Base-by-base conservation (phyloP, 176 grass and related monocot genomes). In the Lolium perenne region DNA sequence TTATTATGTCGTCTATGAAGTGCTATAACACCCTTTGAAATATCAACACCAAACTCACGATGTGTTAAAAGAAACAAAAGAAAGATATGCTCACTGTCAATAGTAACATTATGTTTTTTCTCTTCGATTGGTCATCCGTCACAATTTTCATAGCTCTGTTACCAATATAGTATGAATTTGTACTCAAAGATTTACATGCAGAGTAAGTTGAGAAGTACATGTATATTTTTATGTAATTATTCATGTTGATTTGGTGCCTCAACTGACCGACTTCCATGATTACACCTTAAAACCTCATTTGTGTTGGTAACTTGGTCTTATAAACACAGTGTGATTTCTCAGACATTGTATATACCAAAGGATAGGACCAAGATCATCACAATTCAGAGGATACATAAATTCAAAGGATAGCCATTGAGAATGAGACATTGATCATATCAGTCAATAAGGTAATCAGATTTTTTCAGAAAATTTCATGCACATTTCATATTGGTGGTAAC, bases 261-360 rank as follows among this genome's bases (percentile, higher is more conserved):
- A 54, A 53, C 47, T 0, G 0, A 67, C 14, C 29, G 23, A 10
- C 21, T 18, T 32, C 23, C 15, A 18, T 32, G 14, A 67, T 0
- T 67, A 32, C 12, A 65, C 43, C 38, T 17, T 1, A 6, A 6
- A 11, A 69, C 25, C 62, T 32, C 25, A 29, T 43, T 16, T 7
- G 3, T 15, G 46, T 17, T 11, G 48, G 46, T 47, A 5, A 45
- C 41, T 2, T 51, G 23, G 22, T 71, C 41, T 1, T 74, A 64
- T 47, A 59, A 85, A 69, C 20, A 76, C 14, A 85, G 1, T 53
- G 57, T 48, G 56, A 61, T 61, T 71, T 82, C 29, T 77, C 58
- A 48, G 53, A 14, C 17, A 83, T 23, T 47, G 56, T 84, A 49
- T 46, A 69, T 21, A 63, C 10, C 40, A 32, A 35, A 53, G 45